Evolutionary conservation across 78 protist species (phyloP), one percentile per base, ranked within the genome.

Genomic region (Polysphondylium violaceum): DNA sequence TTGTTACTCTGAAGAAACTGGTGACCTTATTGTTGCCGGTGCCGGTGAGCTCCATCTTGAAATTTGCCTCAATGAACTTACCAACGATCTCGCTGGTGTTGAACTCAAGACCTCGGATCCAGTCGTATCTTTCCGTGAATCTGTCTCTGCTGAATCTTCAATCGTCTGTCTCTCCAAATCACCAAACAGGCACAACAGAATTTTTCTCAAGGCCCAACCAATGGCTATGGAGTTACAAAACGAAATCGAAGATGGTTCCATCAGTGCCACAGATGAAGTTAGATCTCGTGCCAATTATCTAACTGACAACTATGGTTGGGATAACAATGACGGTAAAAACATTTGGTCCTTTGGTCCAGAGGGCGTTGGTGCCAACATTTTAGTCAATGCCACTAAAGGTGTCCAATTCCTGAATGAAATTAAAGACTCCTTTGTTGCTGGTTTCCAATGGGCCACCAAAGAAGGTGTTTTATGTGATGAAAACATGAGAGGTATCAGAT

Each of bases 131-230:
- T 98, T 74, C 97, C 94, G 98, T 36, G 99, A 98, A 89, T 96
- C 99, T 3, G 96, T 98, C 85, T 43, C 93, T 36, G 85, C 50
- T 40, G 56, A 87, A 83, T 94, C 98, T 2, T 29, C 55, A 55
- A 7, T 36, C 41, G 59, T 23, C 27, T 59, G 43, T 33, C 78
- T 99, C 74, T n/a, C 98, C 79, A 99, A 99, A 97, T 99, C 99
- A n/a, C 98, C 99, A 74, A 99, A 99, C 99, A 98, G 98, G 96
- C 99, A 98, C 97, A 99, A 99, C 99, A 96, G 99, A 43, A 27
- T 99, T 73, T 96, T 40, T 88, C 27, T 87, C 78, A 50, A 75
- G 86, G 99, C 99, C 12, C 44, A 0, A 35, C 99, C 99, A 4
- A 50, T 99, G n/a, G 72, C 58, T 25, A 98, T 98, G 75, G 99